Conservation (phyloP, 2,329 filamentous ascomycete genomes). For the Aspergillus spinulosporus region DNA sequence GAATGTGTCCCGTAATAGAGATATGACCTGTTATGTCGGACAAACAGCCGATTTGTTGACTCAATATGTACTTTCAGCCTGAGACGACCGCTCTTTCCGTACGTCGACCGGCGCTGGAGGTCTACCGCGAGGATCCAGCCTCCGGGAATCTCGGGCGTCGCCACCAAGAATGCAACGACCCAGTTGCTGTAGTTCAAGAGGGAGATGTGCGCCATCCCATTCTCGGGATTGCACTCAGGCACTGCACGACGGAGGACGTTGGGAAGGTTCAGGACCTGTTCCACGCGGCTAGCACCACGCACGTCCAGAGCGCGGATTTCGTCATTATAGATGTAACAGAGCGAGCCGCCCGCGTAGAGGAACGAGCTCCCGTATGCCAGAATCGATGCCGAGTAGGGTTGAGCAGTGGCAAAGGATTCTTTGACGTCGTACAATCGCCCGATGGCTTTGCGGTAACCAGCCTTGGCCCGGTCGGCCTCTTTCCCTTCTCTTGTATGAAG, state of each 20-base stretch:
- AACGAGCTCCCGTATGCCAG: constrained; percentile 63
- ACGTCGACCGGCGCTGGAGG: constrained; percentile 28
- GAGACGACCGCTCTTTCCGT: constrained; percentile 35
- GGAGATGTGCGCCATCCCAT: constrained; percentile 50
- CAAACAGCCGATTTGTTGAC: constrained; percentile 61
- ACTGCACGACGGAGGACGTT: constrained; percentile 39
- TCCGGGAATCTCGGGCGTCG: constrained; percentile 42
- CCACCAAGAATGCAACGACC: constrained; percentile 60
- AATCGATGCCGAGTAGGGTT: constrained; percentile 62
- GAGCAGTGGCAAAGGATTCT: constrained; percentile 59
- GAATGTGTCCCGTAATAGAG: constrained; percentile 69
- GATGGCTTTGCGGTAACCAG: constrained; percentile 55
- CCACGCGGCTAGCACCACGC: constrained; percentile 49
- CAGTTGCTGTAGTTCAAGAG: constrained; percentile 59
- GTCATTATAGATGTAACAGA: constrained; percentile 63
- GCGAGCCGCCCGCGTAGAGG: constrained; percentile 61
- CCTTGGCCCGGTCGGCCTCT: constrained; percentile 37
- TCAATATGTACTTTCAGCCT: constrained; percentile 46
- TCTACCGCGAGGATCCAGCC: constrained; percentile 59
- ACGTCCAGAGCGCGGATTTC: constrained; percentile 62
- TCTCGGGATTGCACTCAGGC: constrained; percentile 35
- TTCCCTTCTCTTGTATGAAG: constrained; percentile 49
- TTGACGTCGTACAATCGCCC: constrained; percentile 62
- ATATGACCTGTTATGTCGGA: constrained; percentile 62
- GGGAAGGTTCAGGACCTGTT: constrained; percentile 59